Conservation (phyloP, 352 stramenopile species). For the Pythium dissimile region DNA sequence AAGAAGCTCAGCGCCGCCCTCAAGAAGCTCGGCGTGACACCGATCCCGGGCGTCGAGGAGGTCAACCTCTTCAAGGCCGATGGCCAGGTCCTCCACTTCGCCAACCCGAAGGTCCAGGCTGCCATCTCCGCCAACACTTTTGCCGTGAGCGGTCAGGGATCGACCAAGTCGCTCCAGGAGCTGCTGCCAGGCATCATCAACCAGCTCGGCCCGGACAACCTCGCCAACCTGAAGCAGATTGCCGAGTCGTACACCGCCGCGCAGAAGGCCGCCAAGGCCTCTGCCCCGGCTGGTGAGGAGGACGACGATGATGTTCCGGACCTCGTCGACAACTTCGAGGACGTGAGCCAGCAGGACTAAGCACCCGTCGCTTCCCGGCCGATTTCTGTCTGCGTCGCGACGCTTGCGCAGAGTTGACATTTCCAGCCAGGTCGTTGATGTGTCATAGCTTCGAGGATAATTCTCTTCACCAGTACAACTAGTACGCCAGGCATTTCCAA, state of each 20-base stretch:
- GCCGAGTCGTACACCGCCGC: slow-evolving; percentile 84
- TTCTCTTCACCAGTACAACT: slow-evolving; percentile 23
- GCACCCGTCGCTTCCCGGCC: slow-evolving; percentile 9
- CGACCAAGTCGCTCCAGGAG: slow-evolving; percentile 97
- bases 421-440: slow-evolving; percentile 25
- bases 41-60: slow-evolving; percentile 98
- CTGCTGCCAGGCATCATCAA: slow-evolving; percentile 98
- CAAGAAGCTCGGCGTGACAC: slow-evolving; percentile 98
- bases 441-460: slow-evolving; percentile 26
- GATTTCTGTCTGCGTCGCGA: not conserved
- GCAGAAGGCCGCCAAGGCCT: slow-evolving; percentile 75
- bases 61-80: slow-evolving; percentile 99
- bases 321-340: slow-evolving; percentile 98
- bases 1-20: slow-evolving; percentile 96
- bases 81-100: slow-evolving; percentile 98
- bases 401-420: slow-evolving; percentile 15
- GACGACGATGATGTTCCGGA: slow-evolving; percentile 97
- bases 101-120: slow-evolving; percentile 97
- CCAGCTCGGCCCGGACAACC: slow-evolving; percentile 97
- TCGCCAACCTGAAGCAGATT: slow-evolving; percentile 95
- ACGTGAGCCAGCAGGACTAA: slow-evolving; percentile 92
- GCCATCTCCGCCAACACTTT: slow-evolving; percentile 98
- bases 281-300: slow-evolving; percentile 78
- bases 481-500: slow-evolving; percentile 30
- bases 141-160: slow-evolving; percentile 93